Evolutionary conservation across 495 filamentous ascomycete species (phyloP).

Genomic region (Bacidia rubella): DNA sequence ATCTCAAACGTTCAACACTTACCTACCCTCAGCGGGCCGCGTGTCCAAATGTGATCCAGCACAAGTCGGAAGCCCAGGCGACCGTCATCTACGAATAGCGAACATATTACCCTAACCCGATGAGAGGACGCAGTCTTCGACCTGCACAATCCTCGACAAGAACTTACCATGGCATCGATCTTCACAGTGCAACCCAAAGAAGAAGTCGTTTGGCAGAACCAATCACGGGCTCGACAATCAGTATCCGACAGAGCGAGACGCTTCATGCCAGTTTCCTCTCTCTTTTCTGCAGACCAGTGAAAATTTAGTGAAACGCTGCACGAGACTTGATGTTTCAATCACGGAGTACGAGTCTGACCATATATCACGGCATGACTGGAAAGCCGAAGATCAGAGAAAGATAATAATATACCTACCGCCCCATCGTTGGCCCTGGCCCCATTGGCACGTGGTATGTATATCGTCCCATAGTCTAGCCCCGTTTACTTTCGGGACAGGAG

Average conservation of each 20-base stretch:
- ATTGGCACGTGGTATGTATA: conserved; percentile 55
- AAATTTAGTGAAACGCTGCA: no score
- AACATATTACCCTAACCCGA: conserved; percentile 53
- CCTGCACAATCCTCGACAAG: conserved; percentile 11
- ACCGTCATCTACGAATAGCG: conserved; percentile 49
- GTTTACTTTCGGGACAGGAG: conserved; percentile 40
- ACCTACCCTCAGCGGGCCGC: conserved; percentile 41
- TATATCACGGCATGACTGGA: no score
- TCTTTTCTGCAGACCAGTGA: conserved; percentile 31
- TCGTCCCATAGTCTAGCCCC: conserved; percentile 44
- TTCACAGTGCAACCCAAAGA: conserved; percentile 48
- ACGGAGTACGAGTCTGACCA: no score
- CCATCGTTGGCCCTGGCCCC: conserved; percentile 50
- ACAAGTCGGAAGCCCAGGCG: conserved; percentile 43
- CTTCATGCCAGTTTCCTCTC: conserved; percentile 53
- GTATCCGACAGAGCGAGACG: no score
- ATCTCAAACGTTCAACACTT: conserved; percentile 11
- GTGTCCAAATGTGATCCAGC: not conserved
- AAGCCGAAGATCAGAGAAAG: no score
- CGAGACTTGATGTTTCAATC: no score
- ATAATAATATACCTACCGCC: no score
- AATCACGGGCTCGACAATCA: no score
- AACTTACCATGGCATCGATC: conserved; percentile 41
- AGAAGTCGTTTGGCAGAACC: no score
- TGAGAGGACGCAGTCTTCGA: not conserved